Conservation (phyloP, 306 rosid species). For the Citrullus colocynthis region DNA sequence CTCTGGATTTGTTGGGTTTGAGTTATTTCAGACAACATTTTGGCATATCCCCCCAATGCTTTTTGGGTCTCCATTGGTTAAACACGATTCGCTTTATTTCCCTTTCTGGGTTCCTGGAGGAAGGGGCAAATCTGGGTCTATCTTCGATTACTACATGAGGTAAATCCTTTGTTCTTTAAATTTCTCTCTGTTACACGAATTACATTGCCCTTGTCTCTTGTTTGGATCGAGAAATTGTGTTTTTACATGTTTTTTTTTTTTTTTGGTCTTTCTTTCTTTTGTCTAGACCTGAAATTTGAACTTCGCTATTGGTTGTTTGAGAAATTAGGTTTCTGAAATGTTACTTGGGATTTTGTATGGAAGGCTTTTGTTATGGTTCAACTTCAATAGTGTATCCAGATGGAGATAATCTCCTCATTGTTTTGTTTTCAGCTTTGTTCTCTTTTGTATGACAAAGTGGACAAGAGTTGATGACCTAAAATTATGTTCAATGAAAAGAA, state of each 20-base stretch:
- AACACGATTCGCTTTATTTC: constrained; percentile 27
- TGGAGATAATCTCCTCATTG: not conserved
- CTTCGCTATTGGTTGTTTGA: constrained; percentile 16
- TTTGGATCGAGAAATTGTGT: constrained; percentile 51
- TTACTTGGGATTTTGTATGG: not conserved
- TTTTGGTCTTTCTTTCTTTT: constrained; percentile 3
- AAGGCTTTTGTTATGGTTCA: not conserved
- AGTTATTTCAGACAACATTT: constrained; percentile 22
- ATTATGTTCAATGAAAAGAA: not conserved
- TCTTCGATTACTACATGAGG: constrained; percentile 48
- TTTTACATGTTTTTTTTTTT: constrained; percentile 6
- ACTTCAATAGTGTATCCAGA: not conserved
- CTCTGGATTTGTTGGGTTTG: constrained; percentile 48
- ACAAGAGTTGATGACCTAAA: not conserved
- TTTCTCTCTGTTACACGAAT: constrained; percentile 15
- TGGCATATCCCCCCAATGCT: constrained; percentile 34
- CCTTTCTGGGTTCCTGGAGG: constrained; percentile 43
- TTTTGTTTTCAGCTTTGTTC: not conserved
- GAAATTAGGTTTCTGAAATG: constrained; percentile 10
- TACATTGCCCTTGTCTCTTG: constrained; percentile 14
- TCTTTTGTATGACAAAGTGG: not conserved
- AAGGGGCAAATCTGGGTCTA: constrained; percentile 39
- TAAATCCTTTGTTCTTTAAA: constrained; percentile 37
- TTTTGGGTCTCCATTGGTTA: constrained; percentile 34
- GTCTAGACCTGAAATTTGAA: constrained; percentile 16